Evolutionary conservation across 495 filamentous ascomycete species (phyloP).

Genomic region (Barbatosphaeria neglecta): DNA sequence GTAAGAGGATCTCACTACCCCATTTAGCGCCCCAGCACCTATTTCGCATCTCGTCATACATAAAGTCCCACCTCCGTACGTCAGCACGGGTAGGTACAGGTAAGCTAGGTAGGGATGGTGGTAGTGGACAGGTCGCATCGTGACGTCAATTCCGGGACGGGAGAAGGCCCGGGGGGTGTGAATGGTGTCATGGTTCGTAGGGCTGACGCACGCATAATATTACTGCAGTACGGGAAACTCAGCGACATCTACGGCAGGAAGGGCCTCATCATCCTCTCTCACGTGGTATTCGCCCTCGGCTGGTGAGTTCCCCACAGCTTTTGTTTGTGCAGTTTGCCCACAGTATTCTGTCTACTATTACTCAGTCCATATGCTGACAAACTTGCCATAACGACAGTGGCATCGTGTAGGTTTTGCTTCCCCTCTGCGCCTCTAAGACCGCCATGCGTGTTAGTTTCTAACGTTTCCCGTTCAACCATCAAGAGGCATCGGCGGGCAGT

Average conservation of each 20-base stretch:
- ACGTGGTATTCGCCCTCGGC: slow-evolving; percentile 31
- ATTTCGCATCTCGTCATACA: not conserved
- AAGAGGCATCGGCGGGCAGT: slow-evolving; percentile 38
- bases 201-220: not conserved
- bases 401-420: slow-evolving; percentile 23
- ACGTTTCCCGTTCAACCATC: not conserved
- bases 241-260: slow-evolving; percentile 41
- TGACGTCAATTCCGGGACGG: too few relatives aligned
- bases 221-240: slow-evolving; percentile 30
- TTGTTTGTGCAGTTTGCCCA: too few relatives aligned
- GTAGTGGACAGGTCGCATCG: too few relatives aligned
- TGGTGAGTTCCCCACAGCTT: too few relatives aligned
- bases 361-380: not conserved
- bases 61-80: too few relatives aligned
- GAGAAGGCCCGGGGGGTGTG: too few relatives aligned
- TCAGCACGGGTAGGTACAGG: too few relatives aligned
- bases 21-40: not conserved
- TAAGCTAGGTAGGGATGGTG: too few relatives aligned
- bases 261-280: slow-evolving; percentile 24
- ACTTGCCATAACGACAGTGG: slow-evolving; percentile 12
- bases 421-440: too few relatives aligned
- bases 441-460: not conserved
- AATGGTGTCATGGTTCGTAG: too few relatives aligned
- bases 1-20: slow-evolving; percentile 12
- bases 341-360: too few relatives aligned